Evolutionary conservation across 345 rosid species (phyloP).

Genomic region (Syzygium jambos): DNA sequence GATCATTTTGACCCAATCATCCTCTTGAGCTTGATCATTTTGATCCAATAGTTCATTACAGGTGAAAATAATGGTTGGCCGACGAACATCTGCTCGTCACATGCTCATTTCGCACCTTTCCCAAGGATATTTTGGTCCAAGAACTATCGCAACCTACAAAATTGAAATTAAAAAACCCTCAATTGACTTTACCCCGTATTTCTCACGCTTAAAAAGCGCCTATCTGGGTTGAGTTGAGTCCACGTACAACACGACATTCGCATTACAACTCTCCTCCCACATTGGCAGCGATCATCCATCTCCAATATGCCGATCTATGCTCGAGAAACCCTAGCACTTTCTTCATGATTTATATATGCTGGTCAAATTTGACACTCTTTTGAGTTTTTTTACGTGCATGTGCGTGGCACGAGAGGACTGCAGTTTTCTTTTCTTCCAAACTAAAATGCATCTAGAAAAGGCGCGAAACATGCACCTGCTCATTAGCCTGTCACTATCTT

Average conservation of each 20-base stretch:
- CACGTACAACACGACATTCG: neutral
- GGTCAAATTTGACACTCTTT: neutral
- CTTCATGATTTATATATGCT: neutral
- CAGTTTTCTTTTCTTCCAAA: neutral
- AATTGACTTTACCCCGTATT: neutral
- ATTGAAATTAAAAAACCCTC: neutral
- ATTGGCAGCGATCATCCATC: neutral
- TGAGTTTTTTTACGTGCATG: neutral
- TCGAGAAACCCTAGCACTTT: neutral
- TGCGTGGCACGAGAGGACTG: neutral
- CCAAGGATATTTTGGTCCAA: neutral
- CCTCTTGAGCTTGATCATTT: neutral
- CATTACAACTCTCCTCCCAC: neutral
- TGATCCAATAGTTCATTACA: neutral
- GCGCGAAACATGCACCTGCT: accelerated
- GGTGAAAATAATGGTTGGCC: neutral
- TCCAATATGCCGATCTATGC: neutral
- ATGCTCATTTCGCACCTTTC: neutral
- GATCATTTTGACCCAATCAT: neutral
- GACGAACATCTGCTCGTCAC: neutral
- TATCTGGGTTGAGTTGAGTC: neutral
- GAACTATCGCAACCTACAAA: neutral
- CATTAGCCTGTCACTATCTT: neutral
- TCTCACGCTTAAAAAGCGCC: neutral
- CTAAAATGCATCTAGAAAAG: neutral